These are phyloP conservation scores for Dinochytrium kinnereticum DNA, from an alignment of 371 early-diverging fungal genomes.

Conservation along the genomic window DNA sequence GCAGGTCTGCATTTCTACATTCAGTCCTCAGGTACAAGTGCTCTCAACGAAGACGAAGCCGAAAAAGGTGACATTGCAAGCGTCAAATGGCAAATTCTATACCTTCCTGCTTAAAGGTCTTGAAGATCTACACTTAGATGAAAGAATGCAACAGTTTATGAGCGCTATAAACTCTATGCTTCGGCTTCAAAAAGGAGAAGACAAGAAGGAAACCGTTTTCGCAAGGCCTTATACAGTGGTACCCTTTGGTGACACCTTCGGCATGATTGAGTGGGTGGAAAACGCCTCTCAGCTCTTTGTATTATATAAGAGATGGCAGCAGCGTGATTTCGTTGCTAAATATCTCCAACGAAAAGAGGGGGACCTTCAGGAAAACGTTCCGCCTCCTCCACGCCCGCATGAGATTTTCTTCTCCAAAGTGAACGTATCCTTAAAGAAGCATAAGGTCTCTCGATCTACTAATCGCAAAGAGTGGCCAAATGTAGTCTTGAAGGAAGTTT, in stretches of 20 bases:
- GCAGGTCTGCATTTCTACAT: slow-evolving; percentile 22
- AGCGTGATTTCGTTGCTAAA: slow-evolving; percentile 42
- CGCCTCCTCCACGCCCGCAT: slow-evolving; percentile 40
- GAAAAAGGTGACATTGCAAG: slow-evolving; percentile 78
- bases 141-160: slow-evolving; percentile 85
- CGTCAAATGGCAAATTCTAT: slow-evolving; percentile 77
- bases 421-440: slow-evolving; percentile 48
- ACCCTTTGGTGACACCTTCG: slow-evolving; percentile 91
- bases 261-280: slow-evolving; percentile 98
- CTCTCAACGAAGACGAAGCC: slow-evolving; percentile 90
- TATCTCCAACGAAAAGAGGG: slow-evolving; percentile 38
- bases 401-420: slow-evolving; percentile 43
- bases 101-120: slow-evolving; percentile 85
- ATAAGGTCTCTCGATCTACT: slow-evolving; percentile 54
- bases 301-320: slow-evolving; percentile 56
- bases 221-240: slow-evolving; percentile 92
- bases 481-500: slow-evolving; percentile 64
- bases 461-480: slow-evolving; percentile 69
- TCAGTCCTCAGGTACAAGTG: slow-evolving; percentile 64
- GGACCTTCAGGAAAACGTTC: slow-evolving; percentile 16
- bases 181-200: slow-evolving; percentile 58
- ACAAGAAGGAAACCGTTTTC: slow-evolving; percentile 57
- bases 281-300: slow-evolving; percentile 75
- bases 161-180: slow-evolving; percentile 65
- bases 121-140: slow-evolving; percentile 94